Evolutionary conservation across 1,284 basidiomycete genomes (phyloP), one percentile per base, ranked within the genome.

Genomic region (Tilletiopsis washingtonensis): DNA sequence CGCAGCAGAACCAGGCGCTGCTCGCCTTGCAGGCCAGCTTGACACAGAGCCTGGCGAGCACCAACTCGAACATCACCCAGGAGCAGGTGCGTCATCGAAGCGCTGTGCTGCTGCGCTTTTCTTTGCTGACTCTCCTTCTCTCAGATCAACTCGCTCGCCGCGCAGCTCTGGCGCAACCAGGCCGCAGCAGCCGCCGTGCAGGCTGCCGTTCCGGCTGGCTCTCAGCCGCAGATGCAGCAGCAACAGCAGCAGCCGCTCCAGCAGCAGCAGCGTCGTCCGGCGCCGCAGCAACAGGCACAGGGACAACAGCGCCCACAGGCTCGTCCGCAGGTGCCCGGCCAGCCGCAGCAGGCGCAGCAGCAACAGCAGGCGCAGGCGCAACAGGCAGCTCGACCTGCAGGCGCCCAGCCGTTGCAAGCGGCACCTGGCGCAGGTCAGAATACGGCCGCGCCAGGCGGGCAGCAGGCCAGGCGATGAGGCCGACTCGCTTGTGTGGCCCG

Each of bases 331-430:
- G 27, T 36, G 44, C 44, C 19, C 19, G 45, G 19, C 17, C 29
- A 32, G 48, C 29, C 39, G 11, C 37, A 32, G 5, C 39, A 24
- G 14, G 36, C n/a, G 40, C 51, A 44, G 32, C 47, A 43, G 27
- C 40, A 51, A 20, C 52, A 52, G 47, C 54, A 54, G 17, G n/a
- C 43, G 19, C 53, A 56, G 40, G 44, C 46, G 17, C 60, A 57
- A 40, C 41, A 41, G n/a, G 53, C 53, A 40, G 45, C 44, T 9
- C 53, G 55, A 34, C 12, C 32, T 11, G 46, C 49, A 17, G 54
- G 52, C 1, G 54, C 54, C 0, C 24, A 53, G 24, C 55, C 54
- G 32, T 32, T 53, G 50, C 59, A 57, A 17, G 32, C 17, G 32
- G 12, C 12, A 34, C 32, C 32, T 34, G 32, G 32, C 3, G 32